These are phyloP conservation scores for Solanum tarijense DNA, from an alignment of 257 asterid species.

Conservation along the genomic window DNA sequence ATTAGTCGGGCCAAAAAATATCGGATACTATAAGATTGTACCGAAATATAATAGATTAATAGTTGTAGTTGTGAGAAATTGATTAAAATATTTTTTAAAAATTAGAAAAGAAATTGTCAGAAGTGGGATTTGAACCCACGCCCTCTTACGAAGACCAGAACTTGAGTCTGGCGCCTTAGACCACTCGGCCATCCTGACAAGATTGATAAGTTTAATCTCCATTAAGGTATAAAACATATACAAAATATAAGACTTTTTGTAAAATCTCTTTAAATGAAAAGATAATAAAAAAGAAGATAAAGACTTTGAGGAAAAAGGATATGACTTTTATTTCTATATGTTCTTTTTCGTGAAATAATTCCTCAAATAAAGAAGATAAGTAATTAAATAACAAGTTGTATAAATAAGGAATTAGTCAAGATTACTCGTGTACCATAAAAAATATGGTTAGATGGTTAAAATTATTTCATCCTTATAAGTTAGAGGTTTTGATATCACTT, in stretches of 20 bases:
- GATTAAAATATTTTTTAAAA: too few relatives aligned
- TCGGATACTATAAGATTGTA: background rate
- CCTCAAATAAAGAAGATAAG: background rate
- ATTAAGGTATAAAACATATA: too few relatives aligned
- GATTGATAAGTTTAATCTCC: fast-evolving
- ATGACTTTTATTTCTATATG: background rate
- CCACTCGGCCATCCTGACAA: slow-evolving; percentile 95
- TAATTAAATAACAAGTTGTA: background rate
- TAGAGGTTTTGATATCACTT: fast-evolving
- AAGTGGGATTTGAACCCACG: slow-evolving; percentile 86
- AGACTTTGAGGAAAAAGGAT: background rate
- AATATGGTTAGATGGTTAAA: background rate
- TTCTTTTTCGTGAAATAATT: background rate
- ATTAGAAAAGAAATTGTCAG: too few relatives aligned
- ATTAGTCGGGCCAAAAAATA: background rate
- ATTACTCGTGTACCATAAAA: too few relatives aligned
- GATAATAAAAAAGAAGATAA: background rate
- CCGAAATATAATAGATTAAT: background rate
- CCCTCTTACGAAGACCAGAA: slow-evolving; percentile 77
- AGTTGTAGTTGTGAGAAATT: background rate
- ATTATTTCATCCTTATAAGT: background rate
- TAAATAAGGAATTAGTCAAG: background rate
- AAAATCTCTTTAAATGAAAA: background rate
- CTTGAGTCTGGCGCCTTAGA: slow-evolving; percentile 99
- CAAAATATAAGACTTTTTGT: too few relatives aligned